Evolutionary conservation across 805 yeast species (phyloP).

Genomic region (Maudiozyma barnettii): DNA sequence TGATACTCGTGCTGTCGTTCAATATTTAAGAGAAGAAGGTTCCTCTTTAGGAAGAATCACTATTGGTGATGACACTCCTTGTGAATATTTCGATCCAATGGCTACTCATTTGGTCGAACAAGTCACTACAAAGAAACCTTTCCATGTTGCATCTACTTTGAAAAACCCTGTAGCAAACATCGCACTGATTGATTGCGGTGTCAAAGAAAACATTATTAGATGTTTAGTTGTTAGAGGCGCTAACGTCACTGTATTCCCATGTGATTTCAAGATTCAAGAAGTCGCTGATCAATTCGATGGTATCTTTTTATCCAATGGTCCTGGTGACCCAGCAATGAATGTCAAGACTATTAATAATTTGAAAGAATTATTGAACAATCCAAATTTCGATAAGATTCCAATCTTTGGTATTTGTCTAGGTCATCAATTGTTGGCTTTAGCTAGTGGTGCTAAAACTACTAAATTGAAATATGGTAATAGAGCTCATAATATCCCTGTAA

Average conservation of each 20-base stretch:
- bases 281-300: constrained; percentile 92
- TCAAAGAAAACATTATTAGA: constrained; percentile 92
- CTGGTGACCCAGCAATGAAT: constrained; percentile 96
- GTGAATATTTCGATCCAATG: constrained; percentile 82
- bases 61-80: constrained; percentile 40
- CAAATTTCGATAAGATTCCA: constrained; percentile 54
- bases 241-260: constrained; percentile 92
- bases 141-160: constrained; percentile 65
- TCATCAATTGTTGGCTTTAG: constrained; percentile 91
- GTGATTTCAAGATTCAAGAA: constrained; percentile 85
- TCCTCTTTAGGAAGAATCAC: constrained; percentile 86
- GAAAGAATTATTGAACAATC: constrained; percentile 54
- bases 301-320: constrained; percentile 88
- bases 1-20: constrained; percentile 90
- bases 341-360: constrained; percentile 65
- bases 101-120: constrained; percentile 80
- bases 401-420: constrained; percentile 97
- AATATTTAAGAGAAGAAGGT: constrained; percentile 91
- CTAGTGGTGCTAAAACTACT: constrained; percentile 85
- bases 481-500: constrained; percentile 96
- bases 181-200: constrained; percentile 96
- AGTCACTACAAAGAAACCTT: constrained; percentile 92
- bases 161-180: constrained; percentile 46
- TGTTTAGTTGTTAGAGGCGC: constrained; percentile 93
- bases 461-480: constrained; percentile 97